These are phyloP conservation scores for Clarireedia sp. DNA, from an alignment of 2,329 filamentous ascomycete species.

Conservation along the genomic window DNA sequence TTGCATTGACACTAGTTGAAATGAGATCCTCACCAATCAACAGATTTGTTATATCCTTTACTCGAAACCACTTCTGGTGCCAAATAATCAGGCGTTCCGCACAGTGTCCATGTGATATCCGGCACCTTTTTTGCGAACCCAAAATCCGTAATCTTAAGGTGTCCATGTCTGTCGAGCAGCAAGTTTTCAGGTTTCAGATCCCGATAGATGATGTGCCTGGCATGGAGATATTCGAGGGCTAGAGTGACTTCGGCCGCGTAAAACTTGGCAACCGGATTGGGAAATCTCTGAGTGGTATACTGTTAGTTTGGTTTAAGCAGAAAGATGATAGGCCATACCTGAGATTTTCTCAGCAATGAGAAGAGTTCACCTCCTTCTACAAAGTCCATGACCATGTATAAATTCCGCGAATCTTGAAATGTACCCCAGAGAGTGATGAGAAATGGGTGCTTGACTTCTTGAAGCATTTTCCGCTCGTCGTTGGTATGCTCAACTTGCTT, in stretches of 20 bases:
- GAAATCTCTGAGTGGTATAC: constrained; percentile 64
- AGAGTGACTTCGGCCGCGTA: constrained; percentile 96
- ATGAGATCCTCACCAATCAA: constrained; percentile 61
- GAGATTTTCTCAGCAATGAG: constrained; percentile 86
- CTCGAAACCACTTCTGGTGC: constrained; percentile 98
- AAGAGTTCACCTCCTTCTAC: constrained; percentile 97
- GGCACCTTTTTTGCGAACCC: constrained; percentile 97
- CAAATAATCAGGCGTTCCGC: constrained; percentile 94
- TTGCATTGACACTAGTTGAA: background rate
- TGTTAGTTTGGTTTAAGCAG: constrained; percentile 8
- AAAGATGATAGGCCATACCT: constrained; percentile 40
- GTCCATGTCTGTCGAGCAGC: constrained; percentile 83
- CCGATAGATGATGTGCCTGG: constrained; percentile 93
- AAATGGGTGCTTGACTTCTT: constrained; percentile 95
- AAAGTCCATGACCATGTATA: constrained; percentile 99
- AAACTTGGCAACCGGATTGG: constrained; percentile 97
- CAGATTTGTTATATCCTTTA: constrained; percentile 99
- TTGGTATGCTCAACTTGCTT: constrained; percentile 99
- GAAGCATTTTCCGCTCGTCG: constrained; percentile 91
- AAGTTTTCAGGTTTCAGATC: constrained; percentile 95
- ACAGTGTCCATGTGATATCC: constrained; percentile 98
- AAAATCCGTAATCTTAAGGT: constrained; percentile 97
- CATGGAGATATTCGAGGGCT: constrained; percentile 90
- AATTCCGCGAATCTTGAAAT: constrained; percentile 88
- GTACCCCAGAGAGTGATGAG: constrained; percentile 97